Base-by-base conservation (phyloP, 2,329 filamentous ascomycete genomes). In the Cucurbitaria berberidis region DNA sequence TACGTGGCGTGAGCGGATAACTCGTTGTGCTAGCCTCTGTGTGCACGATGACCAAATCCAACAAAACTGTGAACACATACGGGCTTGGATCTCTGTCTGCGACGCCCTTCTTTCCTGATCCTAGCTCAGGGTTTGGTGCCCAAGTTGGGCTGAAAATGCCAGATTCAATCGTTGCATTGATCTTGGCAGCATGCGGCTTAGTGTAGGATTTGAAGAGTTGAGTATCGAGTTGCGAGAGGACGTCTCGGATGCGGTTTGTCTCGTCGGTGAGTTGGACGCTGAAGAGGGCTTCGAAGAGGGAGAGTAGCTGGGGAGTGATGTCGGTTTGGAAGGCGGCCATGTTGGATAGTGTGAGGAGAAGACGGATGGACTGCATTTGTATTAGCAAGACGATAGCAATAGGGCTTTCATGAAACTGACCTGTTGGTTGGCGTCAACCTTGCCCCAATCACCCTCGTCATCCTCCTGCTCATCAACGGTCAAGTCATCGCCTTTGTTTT, bases 221-320 rank as follows among this genome's bases (percentile, higher is more conserved):
- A 11, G 88, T 84, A 69, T 98, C 93, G 60, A 99, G 97, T 73
- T 98, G 92, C 15, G 85, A 84, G 11, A 98, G 86, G 3, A 96
- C 91, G 68, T 98, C 92, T 49, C 89, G 88, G 69, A 99, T 93
- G 0, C 90, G 95, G 74, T 93, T 93, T 50, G 88, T 89, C 76
- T 99, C 95, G 59, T 97, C 93, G 1, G 92, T 96, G 54, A 99
- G 84, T 70, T 96, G 96, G 58, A 98, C 91, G 1, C 90, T 92
- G 76, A 99, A 99, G 49, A 91, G 86, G 44, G 90, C 92, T 73
- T 99, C 95, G 68, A 98, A 99, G 69, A 95, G 89, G 4, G 89
- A 85, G 70, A 96, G 90, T n/a, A 99, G 84, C 63, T 88, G 87
- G 0, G 93, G 93, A 1, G 98, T 90, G 27, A 93, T 85, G 57